Base-by-base conservation (phyloP, 2,329 filamentous ascomycete genomes). In the Diaporthe helianthi region DNA sequence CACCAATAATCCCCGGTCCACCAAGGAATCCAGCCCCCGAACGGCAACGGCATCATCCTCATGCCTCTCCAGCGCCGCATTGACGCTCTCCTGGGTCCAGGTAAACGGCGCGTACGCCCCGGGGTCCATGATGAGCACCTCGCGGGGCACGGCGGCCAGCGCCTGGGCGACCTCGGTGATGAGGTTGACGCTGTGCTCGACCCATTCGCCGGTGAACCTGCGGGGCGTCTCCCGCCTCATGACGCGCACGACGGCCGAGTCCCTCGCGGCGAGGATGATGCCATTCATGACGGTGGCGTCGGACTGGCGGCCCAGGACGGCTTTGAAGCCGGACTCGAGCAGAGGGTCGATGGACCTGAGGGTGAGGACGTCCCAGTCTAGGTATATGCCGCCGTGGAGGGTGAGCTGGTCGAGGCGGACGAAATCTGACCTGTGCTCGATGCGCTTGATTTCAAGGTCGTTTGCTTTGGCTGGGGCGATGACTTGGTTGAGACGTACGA, bases 361-460 rank as follows among this genome's bases (percentile, higher is more conserved):
- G 2, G 74, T 71, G 3, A 76, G 63, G 2, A 73, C 74, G 60
- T 78, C 76, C n/a, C 68, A 70, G 71, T 78, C 77, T 4, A 77
- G 68, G 66, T 78, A 78, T 10, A 77, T 52, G 7, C 77, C 76
- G 46, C 77, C 77, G 31, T 72, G 72, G 4, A 71, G 24, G 6
- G 69, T 67, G 17, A 78, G 65, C 13, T 72, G 72, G 10, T 72
- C 65, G n/a, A 76, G 68, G 22, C 77, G 76, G 4, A 77, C 29
- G 36, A 77, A 75, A 69, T 77, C 76, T 36, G 76, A 72, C 24
- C 73, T 73, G 71, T 78, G 76, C 68, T 75, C 74, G 49, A 73
- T 60, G 46, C 29, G 61, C 36, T 51, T 70, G 69, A 77, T 71
- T 2, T 67, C 58, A 13, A 72, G 38, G 38, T 70, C 73, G 49